A percentile compares a stretch with the other conserved stretches of the same genome.
These are phyloP conservation scores for Peniophora sp. DNA, from an alignment of 1,284 basidiomycete genomes.

Conservation along the genomic window DNA sequence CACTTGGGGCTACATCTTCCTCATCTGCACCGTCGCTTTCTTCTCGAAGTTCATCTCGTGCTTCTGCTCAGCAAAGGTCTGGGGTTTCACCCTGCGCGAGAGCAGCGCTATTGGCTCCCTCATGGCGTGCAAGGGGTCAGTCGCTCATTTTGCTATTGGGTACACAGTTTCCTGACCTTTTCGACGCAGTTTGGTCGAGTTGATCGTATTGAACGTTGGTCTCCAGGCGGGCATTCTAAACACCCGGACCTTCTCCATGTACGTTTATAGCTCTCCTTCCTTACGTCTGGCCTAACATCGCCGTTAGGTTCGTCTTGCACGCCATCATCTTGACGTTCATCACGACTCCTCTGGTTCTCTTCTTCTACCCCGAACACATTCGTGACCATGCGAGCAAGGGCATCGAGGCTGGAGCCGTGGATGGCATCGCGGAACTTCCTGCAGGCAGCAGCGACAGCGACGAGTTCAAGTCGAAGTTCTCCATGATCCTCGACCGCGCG, in stretches of 20 bases:
- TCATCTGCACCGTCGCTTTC: conserved; percentile 80
- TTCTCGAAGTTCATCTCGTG: conserved; percentile 72
- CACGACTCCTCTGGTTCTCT: conserved; percentile 76
- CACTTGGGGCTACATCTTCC: conserved; percentile 83
- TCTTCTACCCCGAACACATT: conserved; percentile 63
- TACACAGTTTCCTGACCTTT: neutral
- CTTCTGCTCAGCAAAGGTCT: conserved; percentile 50
- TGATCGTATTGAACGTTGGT: conserved; percentile 92
- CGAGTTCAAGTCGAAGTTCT: conserved; percentile 48
- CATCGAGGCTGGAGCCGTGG: conserved; percentile 14
- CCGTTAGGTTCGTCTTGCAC: conserved; percentile 73
- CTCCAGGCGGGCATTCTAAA: conserved; percentile 75
- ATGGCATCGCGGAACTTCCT: neutral
- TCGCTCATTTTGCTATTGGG: conserved; percentile 5
- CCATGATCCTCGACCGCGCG: conserved; percentile 79
- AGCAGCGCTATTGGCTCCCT: conserved; percentile 81
- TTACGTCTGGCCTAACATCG: neutral
- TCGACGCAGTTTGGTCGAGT: conserved; percentile 60
- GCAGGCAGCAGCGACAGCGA: conserved; percentile 8
- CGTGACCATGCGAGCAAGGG: conserved; percentile 22
- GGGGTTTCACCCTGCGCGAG: conserved; percentile 74
- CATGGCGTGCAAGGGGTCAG: conserved; percentile 91
- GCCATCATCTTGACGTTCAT: conserved; percentile 81
- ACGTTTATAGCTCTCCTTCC: neutral
- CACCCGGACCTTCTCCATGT: conserved; percentile 69